Base-by-base conservation (phyloP, 441 rosid genomes). In the Metrosideros polymorpha region DNA sequence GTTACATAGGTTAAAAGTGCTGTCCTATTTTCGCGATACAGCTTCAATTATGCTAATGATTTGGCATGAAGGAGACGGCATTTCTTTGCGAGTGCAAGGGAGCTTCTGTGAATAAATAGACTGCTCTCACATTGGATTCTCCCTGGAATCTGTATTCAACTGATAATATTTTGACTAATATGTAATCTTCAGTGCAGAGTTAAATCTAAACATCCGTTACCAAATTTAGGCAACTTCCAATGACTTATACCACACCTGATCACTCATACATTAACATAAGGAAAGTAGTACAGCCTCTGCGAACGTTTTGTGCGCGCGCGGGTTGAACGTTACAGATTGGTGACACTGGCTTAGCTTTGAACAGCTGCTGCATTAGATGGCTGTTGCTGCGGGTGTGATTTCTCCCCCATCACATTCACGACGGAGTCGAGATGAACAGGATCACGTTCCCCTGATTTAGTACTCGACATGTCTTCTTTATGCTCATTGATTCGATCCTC, bases 361-460 rank as follows among this genome's bases (percentile, higher is more conserved):
- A 92, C 93, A 88, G 94, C 91, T 89, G 93, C 96, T 54, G 96
- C 87, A 86, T 88, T 93, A 4, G 91, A 90, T 86, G 88, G 89
- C 86, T 88, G 94, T 59, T 91, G 92, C 88, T 90, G 88, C 13
- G 56, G 54, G 22, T 85, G 88, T 50, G 90, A 89, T 54, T 84
- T 89, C 66, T 85, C 84, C 52, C 90, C 92, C 10, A 84, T 85
- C 53, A 35, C 86, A 5, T 84, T 87, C 52, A 63, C 89, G 61
- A 85, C 86, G n/a, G 63, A 49, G 15, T 86, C 87, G 24, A 53
- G 87, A 61, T 83, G 59, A 42, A 89, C 86, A 84, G 86, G 52
- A 75, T 84, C 83, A 29, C 84, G 85, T 55, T 76, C 89, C 84
- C 84, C 87, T 27, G 90, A 82, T 89, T 92, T 91, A 88, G 86